A percentile compares a stretch with the other conserved stretches of the same genome.
These are phyloP conservation scores for Cyclotella kingstonii DNA, from an alignment of 108 stramenopile species.

Conservation along the genomic window DNA sequence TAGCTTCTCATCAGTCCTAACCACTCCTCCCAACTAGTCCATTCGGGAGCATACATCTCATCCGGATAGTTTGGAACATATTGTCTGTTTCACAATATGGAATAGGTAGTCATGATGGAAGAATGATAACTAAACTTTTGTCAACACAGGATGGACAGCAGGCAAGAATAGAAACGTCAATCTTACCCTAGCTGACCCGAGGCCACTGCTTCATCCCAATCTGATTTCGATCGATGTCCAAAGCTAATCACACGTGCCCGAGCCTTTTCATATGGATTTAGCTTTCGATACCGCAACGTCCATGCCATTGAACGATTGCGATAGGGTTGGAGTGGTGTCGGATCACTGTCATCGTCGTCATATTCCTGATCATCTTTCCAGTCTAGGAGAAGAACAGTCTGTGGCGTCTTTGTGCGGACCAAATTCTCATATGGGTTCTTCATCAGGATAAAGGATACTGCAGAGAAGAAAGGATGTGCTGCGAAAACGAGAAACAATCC, in stretches of 20 bases:
- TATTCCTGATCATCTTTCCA: neutral
- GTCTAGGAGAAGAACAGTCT: no score
- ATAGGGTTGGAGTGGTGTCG: constrained; percentile 38
- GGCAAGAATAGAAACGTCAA: neutral
- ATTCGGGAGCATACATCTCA: constrained; percentile 71
- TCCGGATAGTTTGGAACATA: constrained; percentile 63
- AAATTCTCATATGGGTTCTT: no score
- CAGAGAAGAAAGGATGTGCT: no score
- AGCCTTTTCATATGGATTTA: constrained; percentile 59
- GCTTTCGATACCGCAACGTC: constrained; percentile 54
- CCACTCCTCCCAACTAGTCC: constrained; percentile 73
- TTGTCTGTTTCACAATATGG: constrained; percentile 36
- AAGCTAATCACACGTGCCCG: constrained; percentile 49
- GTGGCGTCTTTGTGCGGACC: no score
- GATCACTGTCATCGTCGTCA: constrained; percentile 39
- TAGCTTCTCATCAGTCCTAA: constrained; percentile 67
- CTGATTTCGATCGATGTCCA: constrained; percentile 61
- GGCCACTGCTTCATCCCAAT: constrained; percentile 63
- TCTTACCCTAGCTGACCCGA: constrained; percentile 44
- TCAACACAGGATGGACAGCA: neutral
- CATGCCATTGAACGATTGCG: constrained; percentile 63
- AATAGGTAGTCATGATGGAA: no score
- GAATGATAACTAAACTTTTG: neutral
- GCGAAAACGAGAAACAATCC: no score
- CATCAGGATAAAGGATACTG: no score